Evolutionary conservation across 345 rosid species (phyloP), one percentile per base, ranked within the genome.

Genomic region (Eutrema heterophyllum): DNA sequence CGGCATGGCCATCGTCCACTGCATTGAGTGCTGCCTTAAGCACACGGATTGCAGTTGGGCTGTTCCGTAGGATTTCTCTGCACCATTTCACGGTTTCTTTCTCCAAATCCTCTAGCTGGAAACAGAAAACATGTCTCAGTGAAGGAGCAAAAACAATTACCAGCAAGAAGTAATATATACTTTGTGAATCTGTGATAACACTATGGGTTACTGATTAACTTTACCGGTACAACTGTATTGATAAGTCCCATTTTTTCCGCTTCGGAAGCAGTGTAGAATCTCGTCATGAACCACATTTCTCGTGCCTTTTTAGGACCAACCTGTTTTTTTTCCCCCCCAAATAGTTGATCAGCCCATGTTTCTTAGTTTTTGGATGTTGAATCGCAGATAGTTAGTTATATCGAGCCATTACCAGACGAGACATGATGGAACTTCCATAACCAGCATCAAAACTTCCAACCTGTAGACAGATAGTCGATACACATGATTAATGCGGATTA

Each of bases 401-500:
- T 53, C 5, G 1, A 70, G 48, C 13, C 1, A 35, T 83, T 83
- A 91, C 98, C 92, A 94, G 83, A 60, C 97, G 93, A 65, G 98
- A 89, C 97, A 91, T 94, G 70, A 91, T 83, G 43, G 98, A 89
- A 73, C 98, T 88, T 69, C 98, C 98, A 64, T 94, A 94, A 69
- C 97, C 97, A 66, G 96, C 97, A 84, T 94, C 98, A 78, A 94
- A 94, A 81, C 98, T 94, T 74, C 98, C 98, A 56, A 91, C 98
- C 96, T 94, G 78, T n/a, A 59, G 56, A 45, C 30, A 51, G 9
- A 14, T 73, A 57, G 15, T 27, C 0, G 4, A 45, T 41, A 7
- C 15, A 64, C 18, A 52, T 49, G 29, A 76, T 44, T 40, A 27
- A 39, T 18, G 16, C 11, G 21, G 35, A 39, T 29, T 7, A 24